A percentile compares a stretch with the other conserved stretches of the same genome.
Evolutionary conservation across 768 basidiomycete species (phyloP).

Genomic region (Crepidotus variabilis): DNA sequence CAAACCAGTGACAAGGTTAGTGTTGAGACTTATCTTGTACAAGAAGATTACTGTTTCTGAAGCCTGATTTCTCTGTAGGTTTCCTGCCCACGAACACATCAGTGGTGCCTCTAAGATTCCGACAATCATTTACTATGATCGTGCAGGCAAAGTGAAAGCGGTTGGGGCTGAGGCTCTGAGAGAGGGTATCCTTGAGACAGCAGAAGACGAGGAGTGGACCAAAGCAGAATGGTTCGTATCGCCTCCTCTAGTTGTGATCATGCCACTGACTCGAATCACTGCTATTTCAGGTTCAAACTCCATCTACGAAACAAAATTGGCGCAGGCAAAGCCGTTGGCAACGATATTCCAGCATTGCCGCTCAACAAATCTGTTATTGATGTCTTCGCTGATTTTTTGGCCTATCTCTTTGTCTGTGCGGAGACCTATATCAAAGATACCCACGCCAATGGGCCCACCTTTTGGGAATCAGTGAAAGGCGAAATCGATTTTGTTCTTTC

Average conservation of each 20-base stretch:
- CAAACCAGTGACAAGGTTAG: slow-evolving; percentile 39
- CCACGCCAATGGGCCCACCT: slow-evolving; percentile 34
- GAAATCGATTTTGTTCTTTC: slow-evolving; percentile 41
- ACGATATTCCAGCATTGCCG: slow-evolving; percentile 40
- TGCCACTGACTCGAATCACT: neutral
- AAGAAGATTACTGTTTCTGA: slow-evolving; percentile 8
- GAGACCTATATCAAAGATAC: slow-evolving; percentile 41
- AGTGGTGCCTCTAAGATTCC: slow-evolving; percentile 49
- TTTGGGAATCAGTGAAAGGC: slow-evolving; percentile 38
- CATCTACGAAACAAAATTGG: slow-evolving; percentile 25
- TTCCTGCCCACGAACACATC: slow-evolving; percentile 43
- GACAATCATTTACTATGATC: slow-evolving; percentile 40
- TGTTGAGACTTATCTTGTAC: slow-evolving; percentile 1
- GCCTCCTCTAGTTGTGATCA: neutral
- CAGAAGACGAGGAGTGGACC: slow-evolving; percentile 43
- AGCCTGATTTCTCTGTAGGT: slow-evolving; percentile 29
- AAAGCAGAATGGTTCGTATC: slow-evolving; percentile 46
- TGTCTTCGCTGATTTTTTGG: slow-evolving; percentile 46
- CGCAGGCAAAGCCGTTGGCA: slow-evolving; percentile 19
- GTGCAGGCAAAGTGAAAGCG: slow-evolving; percentile 32
- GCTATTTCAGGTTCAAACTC: slow-evolving; percentile 26
- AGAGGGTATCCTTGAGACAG: slow-evolving; percentile 34
- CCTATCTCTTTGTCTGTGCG: slow-evolving; percentile 41
- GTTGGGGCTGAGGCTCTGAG: slow-evolving; percentile 45
- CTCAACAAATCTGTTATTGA: slow-evolving; percentile 35